Evolutionary conservation across 371 early-diverging fungal genomes (phyloP).

Genomic region (Syncephalastrum sp.): DNA sequence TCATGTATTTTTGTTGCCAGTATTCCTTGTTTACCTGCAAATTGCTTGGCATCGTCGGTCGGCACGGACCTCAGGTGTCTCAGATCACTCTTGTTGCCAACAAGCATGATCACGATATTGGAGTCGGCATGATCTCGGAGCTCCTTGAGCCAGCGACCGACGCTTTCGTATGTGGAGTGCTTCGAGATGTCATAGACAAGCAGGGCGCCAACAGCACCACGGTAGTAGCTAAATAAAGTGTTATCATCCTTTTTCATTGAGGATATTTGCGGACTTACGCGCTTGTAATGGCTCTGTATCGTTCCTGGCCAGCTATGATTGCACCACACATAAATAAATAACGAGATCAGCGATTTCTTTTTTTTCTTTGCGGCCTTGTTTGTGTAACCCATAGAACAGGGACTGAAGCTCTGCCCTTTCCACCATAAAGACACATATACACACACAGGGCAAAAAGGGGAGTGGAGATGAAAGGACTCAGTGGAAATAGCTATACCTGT

Average conservation of each 20-base stretch:
- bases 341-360: too few relatives aligned
- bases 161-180: slow-evolving; percentile 94
- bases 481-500: slow-evolving; percentile 42
- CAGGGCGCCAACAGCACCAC: slow-evolving; percentile 99
- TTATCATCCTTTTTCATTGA: neutral
- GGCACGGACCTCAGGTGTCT: slow-evolving; percentile 94
- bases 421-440: too few relatives aligned
- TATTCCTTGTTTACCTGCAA: slow-evolving; percentile 71
- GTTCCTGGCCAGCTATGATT: slow-evolving; percentile 81
- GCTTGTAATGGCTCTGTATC: slow-evolving; percentile 88
- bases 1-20: neutral
- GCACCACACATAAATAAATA: slow-evolving; percentile 2
- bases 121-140: slow-evolving; percentile 97
- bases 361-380: too few relatives aligned
- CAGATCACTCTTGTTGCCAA: slow-evolving; percentile 99
- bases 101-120: slow-evolving; percentile 98
- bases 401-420: too few relatives aligned
- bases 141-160: slow-evolving; percentile 97
- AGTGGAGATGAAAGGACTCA: too few relatives aligned
- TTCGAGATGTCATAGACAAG: slow-evolving; percentile 99
- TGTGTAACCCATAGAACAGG: too few relatives aligned
- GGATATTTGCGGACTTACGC: slow-evolving; percentile 61
- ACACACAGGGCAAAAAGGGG: too few relatives aligned
- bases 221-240: slow-evolving; percentile 81
- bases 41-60: slow-evolving; percentile 95